phyloP scores from a whole-genome alignment of 2,329 filamentous ascomycete genomes.

The Xylariaceae sp. region DNA sequence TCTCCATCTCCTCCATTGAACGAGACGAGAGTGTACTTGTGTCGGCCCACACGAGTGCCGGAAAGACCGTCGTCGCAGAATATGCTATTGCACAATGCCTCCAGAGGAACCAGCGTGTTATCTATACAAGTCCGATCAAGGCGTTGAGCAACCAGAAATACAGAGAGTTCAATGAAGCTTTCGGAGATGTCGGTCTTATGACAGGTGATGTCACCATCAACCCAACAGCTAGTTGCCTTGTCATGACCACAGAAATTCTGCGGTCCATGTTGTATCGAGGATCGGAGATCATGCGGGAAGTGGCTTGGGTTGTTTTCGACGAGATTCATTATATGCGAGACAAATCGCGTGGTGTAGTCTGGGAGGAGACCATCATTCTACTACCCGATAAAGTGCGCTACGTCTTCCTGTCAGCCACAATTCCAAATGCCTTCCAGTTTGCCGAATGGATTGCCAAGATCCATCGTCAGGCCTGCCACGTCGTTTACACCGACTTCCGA shows the following conservation, averaged over 20 bases:
- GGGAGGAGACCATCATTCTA: slow-evolving; percentile 99
- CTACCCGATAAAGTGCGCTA: slow-evolving; percentile 98
- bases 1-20: slow-evolving; percentile 94
- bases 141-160: slow-evolving; percentile 99
- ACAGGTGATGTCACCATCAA: slow-evolving; percentile 99
- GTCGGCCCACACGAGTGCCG: slow-evolving; percentile 95
- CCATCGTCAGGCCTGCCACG: slow-evolving; percentile 96
- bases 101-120: slow-evolving; percentile 96
- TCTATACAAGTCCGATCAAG: slow-evolving; percentile 99
- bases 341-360: slow-evolving; percentile 92
- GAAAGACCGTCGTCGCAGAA: slow-evolving; percentile 97
- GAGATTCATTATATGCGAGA: slow-evolving; percentile 99
- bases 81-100: slow-evolving; percentile 98
- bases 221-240: slow-evolving; percentile 93
- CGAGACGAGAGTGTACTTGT: slow-evolving; percentile 95
- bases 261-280: slow-evolving; percentile 98
- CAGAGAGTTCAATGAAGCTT: slow-evolving; percentile 92
- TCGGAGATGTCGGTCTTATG: slow-evolving; percentile 97
- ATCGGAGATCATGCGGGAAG: slow-evolving; percentile 99
- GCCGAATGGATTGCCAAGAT: slow-evolving; percentile 99
- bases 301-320: slow-evolving; percentile 97
- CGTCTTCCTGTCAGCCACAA: slow-evolving; percentile 96
- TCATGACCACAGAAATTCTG: slow-evolving; percentile 99
- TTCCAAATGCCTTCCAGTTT: slow-evolving; percentile 98
- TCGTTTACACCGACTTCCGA: slow-evolving; percentile 98